phyloP scores from a whole-genome alignment of 2,329 filamentous ascomycete species.

The Pestalotiopsis sp. region DNA sequence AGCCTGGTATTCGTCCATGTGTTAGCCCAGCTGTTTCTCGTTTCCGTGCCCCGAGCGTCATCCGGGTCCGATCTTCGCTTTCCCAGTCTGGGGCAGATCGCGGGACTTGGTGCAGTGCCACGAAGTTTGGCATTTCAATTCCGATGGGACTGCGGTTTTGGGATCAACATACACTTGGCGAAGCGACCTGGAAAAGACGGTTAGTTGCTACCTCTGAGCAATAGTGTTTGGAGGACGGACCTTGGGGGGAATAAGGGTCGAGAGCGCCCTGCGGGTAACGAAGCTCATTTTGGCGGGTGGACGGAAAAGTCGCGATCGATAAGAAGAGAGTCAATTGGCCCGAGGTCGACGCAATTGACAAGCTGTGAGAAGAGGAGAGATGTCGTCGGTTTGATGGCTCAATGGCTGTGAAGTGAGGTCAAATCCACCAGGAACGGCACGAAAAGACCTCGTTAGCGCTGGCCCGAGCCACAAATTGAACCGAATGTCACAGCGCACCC shows the following conservation, averaged over 20 bases:
- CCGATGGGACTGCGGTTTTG: background rate
- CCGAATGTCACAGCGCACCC: background rate
- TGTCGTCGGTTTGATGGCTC: conserved; percentile 8
- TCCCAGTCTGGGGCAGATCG: background rate
- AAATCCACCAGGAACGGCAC: conserved; percentile 23
- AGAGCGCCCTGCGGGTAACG: conserved; percentile 87
- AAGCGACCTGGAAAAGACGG: conserved; percentile 66
- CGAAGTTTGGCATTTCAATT: background rate
- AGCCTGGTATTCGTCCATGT: conserved; percentile 60
- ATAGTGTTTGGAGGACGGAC: conserved; percentile 45
- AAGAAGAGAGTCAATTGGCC: conserved; percentile 35
- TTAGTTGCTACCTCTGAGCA: background rate
- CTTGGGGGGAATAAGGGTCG: conserved; percentile 99
- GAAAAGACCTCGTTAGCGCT: conserved; percentile 54
- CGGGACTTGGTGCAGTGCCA: background rate
- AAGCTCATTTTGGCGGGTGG: conserved; percentile 78
- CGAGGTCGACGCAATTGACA: conserved; percentile 34
- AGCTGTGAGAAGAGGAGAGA: conserved; percentile 20
- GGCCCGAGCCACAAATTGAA: conserved; percentile 13
- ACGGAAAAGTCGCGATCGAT: conserved; percentile 20
- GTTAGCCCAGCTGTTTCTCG: conserved; percentile 1
- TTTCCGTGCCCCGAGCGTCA: background rate
- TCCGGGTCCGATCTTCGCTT: background rate
- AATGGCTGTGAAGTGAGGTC: conserved; percentile 10
- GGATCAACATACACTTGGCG: conserved; percentile 71